Evolutionary conservation across 345 rosid species (phyloP), one percentile per base, ranked within the genome.

Genomic region (Euphorbia peplus): DNA sequence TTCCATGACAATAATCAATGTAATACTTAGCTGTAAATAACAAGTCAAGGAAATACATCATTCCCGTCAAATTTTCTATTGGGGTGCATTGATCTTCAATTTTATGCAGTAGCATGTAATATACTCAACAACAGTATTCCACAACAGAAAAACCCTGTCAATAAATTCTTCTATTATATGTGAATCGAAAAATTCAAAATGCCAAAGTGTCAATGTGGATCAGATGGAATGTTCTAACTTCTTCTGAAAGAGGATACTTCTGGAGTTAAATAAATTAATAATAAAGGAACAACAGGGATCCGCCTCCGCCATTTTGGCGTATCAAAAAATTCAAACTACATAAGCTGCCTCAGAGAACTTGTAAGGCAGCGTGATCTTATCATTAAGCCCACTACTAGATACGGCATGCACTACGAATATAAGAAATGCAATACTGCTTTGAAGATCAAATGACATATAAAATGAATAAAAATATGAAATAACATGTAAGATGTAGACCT

Each of bases 401-500:
- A 22, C 8, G 5, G 18, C 8, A 58, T 7, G 18, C 60, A 24
- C 60, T 58, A 15, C 24, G 19, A 58, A 15, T 29, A 15, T 28
- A 29, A 16, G 30, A 28, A 13, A 15, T 8, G 30, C 11, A 58
- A 58, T 9, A 58, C 0, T 29, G 13, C 18, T 26, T 57, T 25
- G 41, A 58, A 58, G 62, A 18, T 58, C 18, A 30, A 16, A 29
- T 16, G 32, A 32, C 60, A 52, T 29, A 53, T 53, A 50, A 5
- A 44, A 48, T 18, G 5, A 30, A 29, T n/a, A n/a, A n/a, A n/a
- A n/a, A n/a, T n/a, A n/a, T n/a, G n/a, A n/a, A n/a, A n/a, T n/a
- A 60, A 22, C 25, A 50, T 14, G 12, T 53, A 61, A 8, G n/a
- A n/a, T n/a, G n/a, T n/a, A n/a, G n/a, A 95, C 99, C 98, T 95